A percentile compares a stretch with the other conserved stretches of the same genome.
phyloP scores from a whole-genome alignment of 2,329 filamentous ascomycete species.

The Magnaporthales sp. region DNA sequence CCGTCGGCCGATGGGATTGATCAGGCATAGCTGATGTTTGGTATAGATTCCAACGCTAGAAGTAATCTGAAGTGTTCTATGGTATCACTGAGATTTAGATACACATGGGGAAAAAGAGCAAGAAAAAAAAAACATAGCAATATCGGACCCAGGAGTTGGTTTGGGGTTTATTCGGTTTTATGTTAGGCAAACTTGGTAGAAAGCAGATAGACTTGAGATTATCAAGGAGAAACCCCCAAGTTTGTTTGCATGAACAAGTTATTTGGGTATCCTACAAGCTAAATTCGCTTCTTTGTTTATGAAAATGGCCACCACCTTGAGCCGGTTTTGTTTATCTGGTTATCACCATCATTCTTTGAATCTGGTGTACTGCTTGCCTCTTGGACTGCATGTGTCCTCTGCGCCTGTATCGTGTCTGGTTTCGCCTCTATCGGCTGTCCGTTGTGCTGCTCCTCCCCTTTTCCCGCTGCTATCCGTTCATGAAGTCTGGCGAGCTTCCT shows the following conservation, averaged over 20 bases:
- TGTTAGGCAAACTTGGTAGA: not conserved
- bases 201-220: not conserved
- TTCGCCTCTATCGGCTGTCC: not conserved
- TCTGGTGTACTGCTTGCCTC: not conserved
- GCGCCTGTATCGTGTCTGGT: not conserved
- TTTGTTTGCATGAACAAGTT: not conserved
- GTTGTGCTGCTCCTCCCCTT: not conserved
- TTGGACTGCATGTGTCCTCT: not conserved
- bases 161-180: not conserved
- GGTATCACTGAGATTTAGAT: not conserved
- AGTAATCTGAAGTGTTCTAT: not conserved
- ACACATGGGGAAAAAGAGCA: not conserved
- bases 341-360: not conserved
- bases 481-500: constrained; percentile 19
- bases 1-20: constrained; percentile 43
- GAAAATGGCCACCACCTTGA: not conserved
- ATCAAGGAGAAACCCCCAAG: not conserved
- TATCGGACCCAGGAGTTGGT: not conserved
- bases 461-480: constrained; percentile 15
- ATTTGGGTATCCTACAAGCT: not conserved
- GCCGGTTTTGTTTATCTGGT: not conserved
- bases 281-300: not conserved
- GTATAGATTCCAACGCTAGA: not conserved
- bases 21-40: constrained; percentile 12
- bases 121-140: not conserved